phyloP scores from a whole-genome alignment of 83 land plant genomes.

The Larix sibirica region DNA sequence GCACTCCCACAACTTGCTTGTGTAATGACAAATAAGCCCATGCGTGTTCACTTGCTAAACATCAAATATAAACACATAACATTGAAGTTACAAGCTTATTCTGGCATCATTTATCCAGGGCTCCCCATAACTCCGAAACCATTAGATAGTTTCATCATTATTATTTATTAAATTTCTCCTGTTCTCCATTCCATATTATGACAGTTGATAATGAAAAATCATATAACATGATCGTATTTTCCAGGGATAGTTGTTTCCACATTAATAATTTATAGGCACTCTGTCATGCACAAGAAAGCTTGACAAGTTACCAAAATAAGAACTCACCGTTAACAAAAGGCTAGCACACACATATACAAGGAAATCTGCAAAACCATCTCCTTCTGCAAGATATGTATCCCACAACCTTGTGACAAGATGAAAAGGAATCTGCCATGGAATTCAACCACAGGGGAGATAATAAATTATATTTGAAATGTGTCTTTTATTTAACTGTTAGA shows the following conservation, averaged over 20 bases:
- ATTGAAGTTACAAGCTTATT: too few relatives aligned
- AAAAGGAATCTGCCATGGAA: constrained; percentile 77
- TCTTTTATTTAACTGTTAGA: neutral
- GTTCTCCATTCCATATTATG: neutral
- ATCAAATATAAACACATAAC: too few relatives aligned
- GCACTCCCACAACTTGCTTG: too few relatives aligned
- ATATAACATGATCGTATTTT: neutral
- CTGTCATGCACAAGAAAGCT: neutral
- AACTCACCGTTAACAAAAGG: constrained; percentile 89
- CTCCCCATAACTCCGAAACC: too few relatives aligned
- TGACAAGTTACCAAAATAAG: neutral
- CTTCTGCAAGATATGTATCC: constrained; percentile 99
- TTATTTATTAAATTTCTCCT: neutral
- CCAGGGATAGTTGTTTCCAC: neutral
- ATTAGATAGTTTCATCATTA: too few relatives aligned
- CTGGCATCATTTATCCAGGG: too few relatives aligned
- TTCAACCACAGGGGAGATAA: neutral
- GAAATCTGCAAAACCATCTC: constrained; percentile 95
- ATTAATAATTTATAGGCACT: neutral
- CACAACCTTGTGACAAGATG: constrained; percentile 91
- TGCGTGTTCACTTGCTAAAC: neutral
- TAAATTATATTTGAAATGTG: neutral
- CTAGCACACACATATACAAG: constrained; percentile 97
- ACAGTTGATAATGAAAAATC: neutral
- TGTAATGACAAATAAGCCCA: neutral